phyloP scores from a whole-genome alignment of 176 grass and related monocot genomes.

The Cenchrus purpureus region DNA sequence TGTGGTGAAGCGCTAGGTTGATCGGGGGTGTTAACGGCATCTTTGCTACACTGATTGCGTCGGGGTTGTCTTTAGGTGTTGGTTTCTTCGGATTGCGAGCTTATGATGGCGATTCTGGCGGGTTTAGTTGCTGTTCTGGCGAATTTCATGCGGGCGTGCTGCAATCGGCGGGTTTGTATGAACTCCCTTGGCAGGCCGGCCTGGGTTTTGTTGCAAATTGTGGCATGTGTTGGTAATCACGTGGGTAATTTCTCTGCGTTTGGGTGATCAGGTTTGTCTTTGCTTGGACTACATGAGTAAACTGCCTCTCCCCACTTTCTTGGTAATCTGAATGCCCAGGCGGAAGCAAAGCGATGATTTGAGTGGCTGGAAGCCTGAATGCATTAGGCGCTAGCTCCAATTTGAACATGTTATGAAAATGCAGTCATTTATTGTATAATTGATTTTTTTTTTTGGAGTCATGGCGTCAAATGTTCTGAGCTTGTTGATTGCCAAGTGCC shows the following conservation, averaged over 20 bases:
- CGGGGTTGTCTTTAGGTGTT: background rate
- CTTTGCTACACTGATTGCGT: background rate
- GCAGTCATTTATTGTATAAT: background rate
- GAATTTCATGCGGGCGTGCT: background rate
- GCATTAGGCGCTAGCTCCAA: background rate
- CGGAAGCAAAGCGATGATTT: background rate
- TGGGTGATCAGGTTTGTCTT: background rate
- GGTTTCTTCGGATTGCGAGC: slow-evolving; percentile 17
- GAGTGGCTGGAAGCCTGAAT: background rate
- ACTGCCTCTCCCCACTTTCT: background rate
- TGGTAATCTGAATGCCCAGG: background rate
- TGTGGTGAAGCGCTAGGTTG: background rate
- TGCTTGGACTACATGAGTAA: slow-evolving; percentile 1
- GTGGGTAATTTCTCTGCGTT: background rate
- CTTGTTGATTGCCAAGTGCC: slow-evolving; percentile 24
- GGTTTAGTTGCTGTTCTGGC: slow-evolving; percentile 2
- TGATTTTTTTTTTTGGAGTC: slow-evolving; percentile 25
- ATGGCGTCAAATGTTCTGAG: background rate
- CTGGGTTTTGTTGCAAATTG: slow-evolving; percentile 24
- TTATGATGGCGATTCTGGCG: slow-evolving; percentile 13
- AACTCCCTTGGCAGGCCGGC: background rate
- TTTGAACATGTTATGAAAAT: slow-evolving; percentile 12
- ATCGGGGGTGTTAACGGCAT: background rate
- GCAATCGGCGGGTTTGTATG: background rate
- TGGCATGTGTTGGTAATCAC: background rate